phyloP scores from a whole-genome alignment of 2,329 filamentous ascomycete genomes.

The Paraconiothyrium brasiliense region DNA sequence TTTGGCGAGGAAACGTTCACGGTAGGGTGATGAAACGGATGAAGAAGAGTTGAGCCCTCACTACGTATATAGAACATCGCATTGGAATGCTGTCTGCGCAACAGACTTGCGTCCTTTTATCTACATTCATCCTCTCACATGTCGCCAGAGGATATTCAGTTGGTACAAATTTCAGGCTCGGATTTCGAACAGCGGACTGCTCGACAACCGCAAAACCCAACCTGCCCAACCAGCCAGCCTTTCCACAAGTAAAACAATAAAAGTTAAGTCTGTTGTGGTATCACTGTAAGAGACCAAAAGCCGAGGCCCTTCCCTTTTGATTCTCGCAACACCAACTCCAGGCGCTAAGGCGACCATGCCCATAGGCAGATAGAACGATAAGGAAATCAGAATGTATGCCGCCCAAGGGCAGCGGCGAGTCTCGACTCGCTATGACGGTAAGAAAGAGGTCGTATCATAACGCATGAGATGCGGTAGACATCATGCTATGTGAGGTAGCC shows the following conservation, averaged over 20 bases:
- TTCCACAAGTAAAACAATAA: constrained; percentile 1
- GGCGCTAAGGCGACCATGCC: constrained; percentile 14
- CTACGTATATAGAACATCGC: neutral
- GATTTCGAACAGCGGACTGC: neutral
- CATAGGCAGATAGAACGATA: constrained; percentile 1
- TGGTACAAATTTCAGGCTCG: neutral
- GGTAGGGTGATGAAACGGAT: neutral
- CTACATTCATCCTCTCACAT: neutral
- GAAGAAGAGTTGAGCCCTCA: neutral
- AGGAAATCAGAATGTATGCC: neutral
- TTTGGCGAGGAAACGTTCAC: too few relatives aligned
- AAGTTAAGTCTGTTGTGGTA: constrained; percentile 14
- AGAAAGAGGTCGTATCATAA: constrained; percentile 12
- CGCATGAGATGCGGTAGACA: constrained; percentile 7
- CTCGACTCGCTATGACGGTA: neutral
- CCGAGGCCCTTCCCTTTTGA: constrained; percentile 3
- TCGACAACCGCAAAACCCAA: neutral
- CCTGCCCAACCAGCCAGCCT: neutral
- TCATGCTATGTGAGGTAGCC: constrained; percentile 15
- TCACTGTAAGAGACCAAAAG: constrained; percentile 1
- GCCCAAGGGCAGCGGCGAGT: neutral
- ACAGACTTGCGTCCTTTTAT: neutral
- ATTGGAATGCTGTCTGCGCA: constrained; percentile 2
- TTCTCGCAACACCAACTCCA: constrained; percentile 13
- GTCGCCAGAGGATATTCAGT: neutral